phyloP scores from a whole-genome alignment of 352 stramenopile genomes.

The Pythium aristosporum region DNA sequence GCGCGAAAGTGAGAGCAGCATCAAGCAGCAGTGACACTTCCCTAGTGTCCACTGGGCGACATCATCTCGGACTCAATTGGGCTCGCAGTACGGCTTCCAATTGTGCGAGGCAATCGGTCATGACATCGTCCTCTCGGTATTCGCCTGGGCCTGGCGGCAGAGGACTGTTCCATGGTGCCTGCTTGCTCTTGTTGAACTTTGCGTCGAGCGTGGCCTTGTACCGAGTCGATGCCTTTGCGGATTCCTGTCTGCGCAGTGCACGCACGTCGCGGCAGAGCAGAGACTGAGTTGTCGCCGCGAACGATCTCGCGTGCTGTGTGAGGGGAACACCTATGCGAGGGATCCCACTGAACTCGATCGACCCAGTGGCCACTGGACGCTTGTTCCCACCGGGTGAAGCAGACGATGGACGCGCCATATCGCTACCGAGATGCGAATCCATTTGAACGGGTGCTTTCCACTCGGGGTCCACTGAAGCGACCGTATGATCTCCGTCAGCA shows the following conservation, averaged over 20 bases:
- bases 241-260: conserved; percentile 39
- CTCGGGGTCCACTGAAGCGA: background rate
- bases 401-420: conserved; percentile 5
- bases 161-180: background rate
- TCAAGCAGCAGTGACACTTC: too few relatives aligned
- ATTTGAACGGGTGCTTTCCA: conserved; percentile 48
- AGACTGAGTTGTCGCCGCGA: conserved; percentile 32
- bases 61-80: background rate
- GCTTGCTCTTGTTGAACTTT: conserved; percentile 18
- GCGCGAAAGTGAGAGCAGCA: too few relatives aligned
- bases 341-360: conserved; percentile 32
- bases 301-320: conserved; percentile 42
- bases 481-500: background rate
- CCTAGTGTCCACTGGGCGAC: too few relatives aligned
- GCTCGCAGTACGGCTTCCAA: conserved; percentile 19
- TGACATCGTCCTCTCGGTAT: background rate
- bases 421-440: background rate
- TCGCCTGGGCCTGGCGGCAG: background rate
- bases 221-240: conserved; percentile 39
- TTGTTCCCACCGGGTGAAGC: background rate
- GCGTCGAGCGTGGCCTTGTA: conserved; percentile 40
- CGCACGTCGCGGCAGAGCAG: conserved; percentile 53
- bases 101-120: conserved; percentile 15
- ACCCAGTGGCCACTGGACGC: background rate
- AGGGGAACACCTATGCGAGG: conserved; percentile 48